Evolutionary conservation across 306 rosid genomes (phyloP).

Genomic region (Begonia peltatifolia): DNA sequence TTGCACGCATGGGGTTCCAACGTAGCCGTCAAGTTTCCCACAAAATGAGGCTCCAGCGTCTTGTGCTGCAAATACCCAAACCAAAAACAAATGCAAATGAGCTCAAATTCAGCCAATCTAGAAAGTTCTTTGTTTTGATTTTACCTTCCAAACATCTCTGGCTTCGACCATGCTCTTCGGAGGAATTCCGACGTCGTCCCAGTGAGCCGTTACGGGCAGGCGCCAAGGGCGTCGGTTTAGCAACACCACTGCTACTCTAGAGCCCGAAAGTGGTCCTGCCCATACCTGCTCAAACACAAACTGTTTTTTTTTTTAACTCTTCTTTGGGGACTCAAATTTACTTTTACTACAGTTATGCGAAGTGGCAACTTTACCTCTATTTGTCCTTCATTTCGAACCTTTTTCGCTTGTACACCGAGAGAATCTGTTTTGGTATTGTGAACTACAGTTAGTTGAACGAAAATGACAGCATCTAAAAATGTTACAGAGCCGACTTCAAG

Average conservation of each 20-base stretch:
- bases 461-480: too few relatives aligned
- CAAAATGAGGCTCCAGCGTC: constrained; percentile 38
- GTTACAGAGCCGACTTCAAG: too few relatives aligned
- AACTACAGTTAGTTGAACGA: too few relatives aligned
- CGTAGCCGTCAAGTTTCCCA: constrained; percentile 46
- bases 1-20: constrained; percentile 56
- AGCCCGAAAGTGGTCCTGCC: constrained; percentile 86
- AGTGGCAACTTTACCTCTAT: constrained; percentile 34
- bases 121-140: too few relatives aligned
- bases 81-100: neutral
- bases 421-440: constrained; percentile 28
- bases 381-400: constrained; percentile 84
- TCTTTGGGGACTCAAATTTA: neutral
- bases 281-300: constrained; percentile 34
- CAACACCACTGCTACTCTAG: constrained; percentile 51
- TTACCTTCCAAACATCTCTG: constrained; percentile 92
- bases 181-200: constrained; percentile 91
- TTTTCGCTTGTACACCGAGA: constrained; percentile 75
- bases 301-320: neutral
- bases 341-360: neutral
- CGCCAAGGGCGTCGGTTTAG: constrained; percentile 46
- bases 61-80: constrained; percentile 44
- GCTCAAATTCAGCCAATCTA: too few relatives aligned
- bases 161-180: constrained; percentile 41
- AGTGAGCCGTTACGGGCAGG: constrained; percentile 28